Conservation (phyloP, 2,329 filamentous ascomycete genomes). For the Pseudogymnoascus sp. region DNA sequence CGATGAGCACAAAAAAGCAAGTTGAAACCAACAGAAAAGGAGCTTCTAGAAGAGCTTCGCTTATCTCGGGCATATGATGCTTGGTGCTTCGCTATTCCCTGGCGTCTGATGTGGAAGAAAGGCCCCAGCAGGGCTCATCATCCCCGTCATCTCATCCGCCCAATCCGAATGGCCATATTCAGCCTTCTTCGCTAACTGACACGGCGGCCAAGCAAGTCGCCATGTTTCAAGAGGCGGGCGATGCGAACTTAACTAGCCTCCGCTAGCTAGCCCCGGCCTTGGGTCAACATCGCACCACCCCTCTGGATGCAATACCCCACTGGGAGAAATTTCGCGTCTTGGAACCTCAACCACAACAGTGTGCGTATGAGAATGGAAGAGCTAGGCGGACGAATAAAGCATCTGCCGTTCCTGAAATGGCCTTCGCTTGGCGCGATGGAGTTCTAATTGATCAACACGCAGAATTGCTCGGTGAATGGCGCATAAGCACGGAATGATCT, state of each 20-base stretch:
- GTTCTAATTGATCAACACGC: not conserved
- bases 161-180: constrained; percentile 3
- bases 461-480: not conserved
- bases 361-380: not conserved
- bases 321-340: constrained; percentile 5
- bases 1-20: not conserved
- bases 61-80: not conserved
- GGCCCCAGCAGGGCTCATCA: not conserved
- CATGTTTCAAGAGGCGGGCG: constrained; percentile 8
- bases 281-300: not conserved
- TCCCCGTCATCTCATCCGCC: not conserved
- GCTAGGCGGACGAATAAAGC: not conserved
- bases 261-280: not conserved
- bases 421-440: not conserved
- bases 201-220: not conserved
- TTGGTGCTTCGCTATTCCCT: not conserved
- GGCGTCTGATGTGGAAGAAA: not conserved
- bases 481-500: not conserved
- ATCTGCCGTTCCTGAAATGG: not conserved
- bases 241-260: constrained; percentile 5
- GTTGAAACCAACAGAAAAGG: not conserved
- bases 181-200: constrained; percentile 8
- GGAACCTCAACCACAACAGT: not conserved
- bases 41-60: not conserved
- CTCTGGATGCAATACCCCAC: not conserved